Evolutionary conservation across 495 filamentous ascomycete genomes (phyloP).

Genomic region (Hyaloscypha finlandica): DNA sequence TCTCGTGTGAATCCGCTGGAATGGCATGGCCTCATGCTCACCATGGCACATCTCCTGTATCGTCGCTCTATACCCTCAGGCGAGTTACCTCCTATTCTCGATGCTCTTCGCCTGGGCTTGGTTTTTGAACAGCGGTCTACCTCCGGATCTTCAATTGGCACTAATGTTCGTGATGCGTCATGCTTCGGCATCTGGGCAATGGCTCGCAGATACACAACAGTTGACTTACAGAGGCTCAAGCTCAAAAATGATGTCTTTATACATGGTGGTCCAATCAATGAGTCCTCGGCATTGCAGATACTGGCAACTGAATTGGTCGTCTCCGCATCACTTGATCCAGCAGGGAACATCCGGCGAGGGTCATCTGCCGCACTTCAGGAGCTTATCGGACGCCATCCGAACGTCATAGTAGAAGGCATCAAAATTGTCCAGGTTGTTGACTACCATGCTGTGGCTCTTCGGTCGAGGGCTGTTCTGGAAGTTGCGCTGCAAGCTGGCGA

Average conservation of each 20-base stretch:
- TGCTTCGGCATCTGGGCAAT: constrained; percentile 95
- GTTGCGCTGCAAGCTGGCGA: constrained; percentile 68
- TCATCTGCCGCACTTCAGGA: constrained; percentile 94
- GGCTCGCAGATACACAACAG: constrained; percentile 81
- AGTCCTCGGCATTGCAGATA: constrained; percentile 64
- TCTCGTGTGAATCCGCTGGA: constrained; percentile 73
- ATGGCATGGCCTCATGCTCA: constrained; percentile 92
- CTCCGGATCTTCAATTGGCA: constrained; percentile 80
- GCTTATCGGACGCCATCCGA: constrained; percentile 87
- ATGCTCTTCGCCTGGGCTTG: constrained; percentile 70
- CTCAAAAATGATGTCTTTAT: constrained; percentile 33
- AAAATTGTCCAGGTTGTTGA: constrained; percentile 84
- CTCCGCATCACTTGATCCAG: constrained; percentile 82
- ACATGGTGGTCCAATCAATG: constrained; percentile 24
- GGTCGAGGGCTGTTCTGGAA: constrained; percentile 76
- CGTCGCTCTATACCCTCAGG: constrained; percentile 68
- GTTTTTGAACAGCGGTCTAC: constrained; percentile 83
- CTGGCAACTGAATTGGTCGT: constrained; percentile 78
- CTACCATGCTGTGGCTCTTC: constrained; percentile 86
- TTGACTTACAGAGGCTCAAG: constrained; percentile 68
- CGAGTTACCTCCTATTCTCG: constrained; percentile 68
- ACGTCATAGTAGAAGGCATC: constrained; percentile 79
- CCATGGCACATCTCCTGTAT: constrained; percentile 82
- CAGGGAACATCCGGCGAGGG: constrained; percentile 89
- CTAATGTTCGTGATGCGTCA: constrained; percentile 93